Conservation (phyloP, 2,329 filamentous ascomycete species). For the Exophiala sp. region DNA sequence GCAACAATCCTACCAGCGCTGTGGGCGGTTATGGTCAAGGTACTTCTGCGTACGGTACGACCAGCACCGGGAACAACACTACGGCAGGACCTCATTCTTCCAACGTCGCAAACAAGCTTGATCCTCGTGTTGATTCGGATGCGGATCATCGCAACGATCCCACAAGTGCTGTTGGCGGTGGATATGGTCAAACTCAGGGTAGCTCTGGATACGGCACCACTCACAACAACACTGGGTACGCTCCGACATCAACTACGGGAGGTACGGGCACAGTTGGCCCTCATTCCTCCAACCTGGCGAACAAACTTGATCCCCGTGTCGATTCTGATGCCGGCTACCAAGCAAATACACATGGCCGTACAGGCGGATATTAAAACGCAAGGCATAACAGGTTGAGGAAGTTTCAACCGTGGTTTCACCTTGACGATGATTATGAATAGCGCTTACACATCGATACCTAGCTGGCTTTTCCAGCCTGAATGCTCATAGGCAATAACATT, state of each 20-base stretch:
- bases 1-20: constrained; percentile 7
- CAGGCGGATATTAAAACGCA: constrained; percentile 14
- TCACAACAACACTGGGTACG: constrained; percentile 7
- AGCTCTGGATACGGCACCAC: constrained; percentile 14
- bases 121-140: constrained; percentile 37
- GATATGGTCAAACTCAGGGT: constrained; percentile 8
- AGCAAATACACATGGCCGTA: constrained; percentile 10
- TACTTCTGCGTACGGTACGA: neutral
- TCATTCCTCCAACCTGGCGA: constrained; percentile 39
- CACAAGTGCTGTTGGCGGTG: constrained; percentile 14
- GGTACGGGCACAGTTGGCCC: constrained; percentile 32
- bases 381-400: constrained; percentile 1
- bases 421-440: neutral
- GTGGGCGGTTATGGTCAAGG: constrained; percentile 10
- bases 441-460: neutral
- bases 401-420: neutral
- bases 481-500: neutral
- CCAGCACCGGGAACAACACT: neutral
- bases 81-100: constrained; percentile 36
- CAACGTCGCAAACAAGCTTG: constrained; percentile 38
- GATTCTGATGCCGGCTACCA: constrained; percentile 31
- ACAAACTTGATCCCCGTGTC: constrained; percentile 36
- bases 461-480: neutral
- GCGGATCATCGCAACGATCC: constrained; percentile 21
- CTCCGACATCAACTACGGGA: constrained; percentile 4